phyloP scores from a whole-genome alignment of 148 eudicot genomes.

The Vaccinium vitisidaea region DNA sequence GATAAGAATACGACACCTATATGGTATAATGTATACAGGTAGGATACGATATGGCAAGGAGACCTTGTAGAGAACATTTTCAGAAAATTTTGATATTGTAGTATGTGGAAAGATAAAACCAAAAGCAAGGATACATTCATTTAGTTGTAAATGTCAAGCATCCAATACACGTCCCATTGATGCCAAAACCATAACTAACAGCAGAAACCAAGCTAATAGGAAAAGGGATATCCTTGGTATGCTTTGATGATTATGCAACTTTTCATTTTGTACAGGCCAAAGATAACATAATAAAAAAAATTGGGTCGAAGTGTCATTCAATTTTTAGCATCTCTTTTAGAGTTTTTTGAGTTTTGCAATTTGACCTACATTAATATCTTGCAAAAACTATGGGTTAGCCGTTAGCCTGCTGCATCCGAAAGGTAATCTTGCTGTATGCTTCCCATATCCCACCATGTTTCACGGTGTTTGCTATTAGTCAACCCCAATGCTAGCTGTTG shows the following conservation, averaged over 20 bases:
- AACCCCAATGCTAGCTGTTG: neutral
- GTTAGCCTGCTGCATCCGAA: neutral
- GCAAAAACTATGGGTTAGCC: neutral
- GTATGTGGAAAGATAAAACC: neutral
- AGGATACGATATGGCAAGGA: neutral
- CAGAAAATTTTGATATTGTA: neutral
- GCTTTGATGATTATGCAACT: neutral
- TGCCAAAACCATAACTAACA: neutral
- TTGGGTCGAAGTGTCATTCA: neutral
- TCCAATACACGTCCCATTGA: neutral
- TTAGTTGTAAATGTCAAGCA: neutral
- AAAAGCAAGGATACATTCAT: neutral
- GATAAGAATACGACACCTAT: neutral
- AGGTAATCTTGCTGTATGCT: neutral
- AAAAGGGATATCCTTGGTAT: neutral
- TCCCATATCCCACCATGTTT: neutral
- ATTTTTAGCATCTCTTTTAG: neutral
- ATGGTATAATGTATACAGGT: neutral
- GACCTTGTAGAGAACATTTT: neutral
- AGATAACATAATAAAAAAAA: neutral
- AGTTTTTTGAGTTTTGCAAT: neutral
- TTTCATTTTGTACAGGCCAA: neutral
- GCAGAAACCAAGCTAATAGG: neutral
- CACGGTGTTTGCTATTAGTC: neutral
- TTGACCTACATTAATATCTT: neutral